Base-by-base conservation (phyloP, 2,329 filamentous ascomycete species). In the Claviceps lovelessii region DNA sequence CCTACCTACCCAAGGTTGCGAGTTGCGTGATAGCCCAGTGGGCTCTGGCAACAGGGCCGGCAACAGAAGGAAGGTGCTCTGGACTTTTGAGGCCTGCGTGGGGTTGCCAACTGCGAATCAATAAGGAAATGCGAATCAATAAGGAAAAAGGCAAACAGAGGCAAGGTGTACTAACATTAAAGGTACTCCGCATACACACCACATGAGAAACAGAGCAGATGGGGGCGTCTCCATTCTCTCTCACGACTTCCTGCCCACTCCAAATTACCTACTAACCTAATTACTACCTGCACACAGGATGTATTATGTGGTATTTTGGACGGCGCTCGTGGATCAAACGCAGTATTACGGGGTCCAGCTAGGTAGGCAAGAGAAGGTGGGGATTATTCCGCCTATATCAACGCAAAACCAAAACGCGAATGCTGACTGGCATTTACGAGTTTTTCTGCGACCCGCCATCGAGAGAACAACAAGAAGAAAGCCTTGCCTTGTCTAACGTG, bases 11-110 rank as follows among this genome's bases (percentile, higher is more conserved):
- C 31, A 33, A 46, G 44, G 46, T 48, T 17, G 6, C 46, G 13
- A 48, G 29, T 17, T 48, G 29, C 46, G 28, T 48, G 23, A 29
- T 13, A n/a, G 37, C 8, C 13, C 51, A 53, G 44, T 45, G 23
- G 47, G 53, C 53, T 45, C 10, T 37, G 52, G 52, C 52, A 54
- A 44, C 17, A 49, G 29, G 50, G 11, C 51, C 29, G 47, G 47
- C 37, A 50, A 50, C 46, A 54, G 46, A 37, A 48, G 52, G 52
- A 54, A 54, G 52, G 53, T 29, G 29, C 53, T 15, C 41, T 54
- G 37, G 45, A 54, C 53, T 15, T 31, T 54, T n/a, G 45, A 54
- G 52, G 52, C 52, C 10, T 45, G 52, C 51, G 29, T 39, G 51
- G 54, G 37, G 31, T 37, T 19, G 49, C 49, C 49, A 35, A 31